Conservation (phyloP, 768 basidiomycete species). For the Agrocybe chaxingu region DNA sequence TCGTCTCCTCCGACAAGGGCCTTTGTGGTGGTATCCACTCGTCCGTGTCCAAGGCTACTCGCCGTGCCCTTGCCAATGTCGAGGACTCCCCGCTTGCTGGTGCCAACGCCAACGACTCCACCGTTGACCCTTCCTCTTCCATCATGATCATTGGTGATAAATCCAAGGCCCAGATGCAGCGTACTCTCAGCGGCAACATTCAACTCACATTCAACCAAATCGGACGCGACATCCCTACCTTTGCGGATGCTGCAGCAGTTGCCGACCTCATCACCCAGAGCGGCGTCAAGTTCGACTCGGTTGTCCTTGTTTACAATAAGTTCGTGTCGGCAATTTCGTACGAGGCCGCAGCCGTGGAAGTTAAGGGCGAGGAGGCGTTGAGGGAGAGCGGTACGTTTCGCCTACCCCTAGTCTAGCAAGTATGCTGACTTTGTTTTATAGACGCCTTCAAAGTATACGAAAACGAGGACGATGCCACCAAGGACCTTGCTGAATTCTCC, state of each 20-base stretch:
- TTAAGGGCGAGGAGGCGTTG: constrained; percentile 80
- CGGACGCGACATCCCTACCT: constrained; percentile 95
- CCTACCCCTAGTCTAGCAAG: not conserved
- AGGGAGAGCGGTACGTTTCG: constrained; percentile 69
- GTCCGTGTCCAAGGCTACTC: constrained; percentile 87
- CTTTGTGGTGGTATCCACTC: constrained; percentile 99
- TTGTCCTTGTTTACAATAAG: constrained; percentile 78
- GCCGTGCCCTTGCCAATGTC: constrained; percentile 59
- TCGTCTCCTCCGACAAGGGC: constrained; percentile 97
- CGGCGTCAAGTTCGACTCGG: constrained; percentile 83
- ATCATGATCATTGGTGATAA: constrained; percentile 96
- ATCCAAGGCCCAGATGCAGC: constrained; percentile 87
- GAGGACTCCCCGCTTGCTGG: constrained; percentile 48
- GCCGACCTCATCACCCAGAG: constrained; percentile 89
- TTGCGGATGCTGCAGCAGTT: constrained; percentile 91
- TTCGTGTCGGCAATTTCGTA: constrained; percentile 91
- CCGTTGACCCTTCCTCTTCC: constrained; percentile 57
- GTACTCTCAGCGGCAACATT: constrained; percentile 62
- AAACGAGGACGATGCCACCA: constrained; percentile 94
- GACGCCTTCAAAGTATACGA: constrained; percentile 95
- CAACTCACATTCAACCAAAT: constrained; percentile 95
- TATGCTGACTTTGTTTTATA: constrained; percentile 21
- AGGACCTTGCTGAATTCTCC: constrained; percentile 92
- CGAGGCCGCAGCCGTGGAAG: constrained; percentile 70
- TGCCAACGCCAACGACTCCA: constrained; percentile 35